A percentile compares a stretch with the other conserved stretches of the same genome.
Evolutionary conservation across 805 yeast species (phyloP).

Genomic region (Saccharomycopsis guyanensis): DNA sequence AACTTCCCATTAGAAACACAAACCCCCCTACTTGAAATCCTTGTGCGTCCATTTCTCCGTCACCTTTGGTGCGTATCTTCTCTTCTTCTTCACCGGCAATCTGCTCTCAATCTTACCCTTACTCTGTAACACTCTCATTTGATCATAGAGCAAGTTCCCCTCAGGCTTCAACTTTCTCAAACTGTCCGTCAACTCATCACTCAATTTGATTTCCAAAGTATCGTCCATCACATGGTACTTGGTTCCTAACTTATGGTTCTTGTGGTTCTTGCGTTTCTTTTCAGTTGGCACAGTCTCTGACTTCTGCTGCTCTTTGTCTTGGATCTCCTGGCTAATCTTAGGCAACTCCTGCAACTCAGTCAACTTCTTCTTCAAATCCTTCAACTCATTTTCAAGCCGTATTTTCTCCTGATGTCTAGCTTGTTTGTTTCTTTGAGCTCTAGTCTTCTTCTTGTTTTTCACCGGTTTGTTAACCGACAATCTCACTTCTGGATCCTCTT

Average conservation of each 20-base stretch:
- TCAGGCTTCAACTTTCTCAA: conserved; percentile 82
- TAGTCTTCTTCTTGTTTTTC: conserved; percentile 62
- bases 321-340: conserved; percentile 24
- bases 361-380: conserved; percentile 29
- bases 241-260: conserved; percentile 35
- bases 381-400: conserved; percentile 46
- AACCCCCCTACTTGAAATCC: conserved; percentile 54
- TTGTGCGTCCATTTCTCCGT: conserved; percentile 93
- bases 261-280: conserved; percentile 25
- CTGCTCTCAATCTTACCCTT: conserved; percentile 84
- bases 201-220: conserved; percentile 66
- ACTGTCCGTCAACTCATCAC: conserved; percentile 83
- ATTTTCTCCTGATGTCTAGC: conserved; percentile 53
- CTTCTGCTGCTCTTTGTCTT: conserved; percentile 15
- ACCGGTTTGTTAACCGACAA: conserved; percentile 72
- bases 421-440: conserved; percentile 65
- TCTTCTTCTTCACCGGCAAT: conserved; percentile 55
- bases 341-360: conserved; percentile 32
- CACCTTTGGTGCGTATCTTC: conserved; percentile 63
- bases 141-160: conserved; percentile 78
- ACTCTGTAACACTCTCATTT: conserved; percentile 73
- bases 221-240: conserved; percentile 40
- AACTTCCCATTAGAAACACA: too few species aligned
- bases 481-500: conserved; percentile 30
- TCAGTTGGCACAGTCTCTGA: conserved; percentile 22